Conservation (phyloP, 148 eudicot genomes). For the Spergularia bocconei region DNA sequence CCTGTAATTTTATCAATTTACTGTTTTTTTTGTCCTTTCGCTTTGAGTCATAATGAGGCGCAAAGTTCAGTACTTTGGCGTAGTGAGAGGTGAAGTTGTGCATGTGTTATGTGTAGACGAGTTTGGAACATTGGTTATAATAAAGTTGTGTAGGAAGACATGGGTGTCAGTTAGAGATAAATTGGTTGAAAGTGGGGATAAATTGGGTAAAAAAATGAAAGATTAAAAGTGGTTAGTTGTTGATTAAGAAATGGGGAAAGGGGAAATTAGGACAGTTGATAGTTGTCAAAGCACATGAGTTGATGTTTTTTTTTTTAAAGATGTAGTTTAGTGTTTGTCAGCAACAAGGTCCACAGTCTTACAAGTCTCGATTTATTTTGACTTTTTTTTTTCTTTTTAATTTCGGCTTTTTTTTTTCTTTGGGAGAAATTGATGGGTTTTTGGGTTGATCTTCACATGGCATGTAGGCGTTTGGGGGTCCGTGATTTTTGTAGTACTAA, state of each 20-base stretch:
- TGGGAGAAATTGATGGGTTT: not conserved
- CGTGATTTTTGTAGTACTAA: conserved; percentile 13
- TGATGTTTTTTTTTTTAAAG: conserved; percentile 13
- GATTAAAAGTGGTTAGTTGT: not conserved
- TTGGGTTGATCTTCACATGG: conserved; percentile 29
- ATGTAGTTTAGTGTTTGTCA: conserved; percentile 18
- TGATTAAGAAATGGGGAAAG: not conserved
- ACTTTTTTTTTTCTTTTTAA: conserved; percentile 5
- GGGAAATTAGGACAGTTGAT: conserved; percentile 16
- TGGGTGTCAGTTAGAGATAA: too few species aligned
- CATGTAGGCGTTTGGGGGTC: conserved; percentile 29
- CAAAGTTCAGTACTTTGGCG: too few species aligned
- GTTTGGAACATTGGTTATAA: too few species aligned
- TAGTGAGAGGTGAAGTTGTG: too few species aligned
- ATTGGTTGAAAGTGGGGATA: too few species aligned
- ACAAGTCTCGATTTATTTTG: conserved; percentile 14
- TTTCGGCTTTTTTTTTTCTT: not conserved
- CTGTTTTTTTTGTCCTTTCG: too few species aligned
- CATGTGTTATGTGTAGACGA: too few species aligned
- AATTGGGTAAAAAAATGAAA: too few species aligned
- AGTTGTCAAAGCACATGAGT: conserved; percentile 38
- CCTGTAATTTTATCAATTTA: not conserved
- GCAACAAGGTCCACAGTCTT: conserved; percentile 28
- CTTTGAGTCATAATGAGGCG: too few species aligned
- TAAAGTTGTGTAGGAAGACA: too few species aligned